phyloP scores from a whole-genome alignment of 495 filamentous ascomycete species.

The Choiromyces venosus region DNA sequence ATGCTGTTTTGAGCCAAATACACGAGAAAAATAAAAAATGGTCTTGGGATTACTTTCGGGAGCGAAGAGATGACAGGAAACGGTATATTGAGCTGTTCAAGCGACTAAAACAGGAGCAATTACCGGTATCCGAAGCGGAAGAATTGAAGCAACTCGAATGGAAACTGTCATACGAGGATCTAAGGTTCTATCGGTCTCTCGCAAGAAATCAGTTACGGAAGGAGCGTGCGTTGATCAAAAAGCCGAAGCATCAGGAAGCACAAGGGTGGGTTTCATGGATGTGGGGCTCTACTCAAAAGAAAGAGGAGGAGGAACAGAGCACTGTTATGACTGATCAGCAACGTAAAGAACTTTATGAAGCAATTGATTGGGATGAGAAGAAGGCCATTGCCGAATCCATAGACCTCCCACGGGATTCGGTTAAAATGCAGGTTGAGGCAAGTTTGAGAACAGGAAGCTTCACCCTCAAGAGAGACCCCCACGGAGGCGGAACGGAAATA shows the following conservation, averaged over 20 bases:
- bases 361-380: conserved; percentile 98
- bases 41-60: conserved; percentile 91
- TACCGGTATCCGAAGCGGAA: conserved; percentile 62
- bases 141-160: conserved; percentile 71
- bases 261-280: conserved; percentile 85
- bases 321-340: conserved; percentile 89
- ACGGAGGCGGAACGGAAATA: conserved; percentile 69
- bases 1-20: conserved; percentile 84
- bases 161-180: conserved; percentile 89
- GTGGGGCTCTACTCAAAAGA: conserved; percentile 63
- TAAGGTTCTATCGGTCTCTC: conserved; percentile 92
- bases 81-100: conserved; percentile 94
- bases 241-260: conserved; percentile 52
- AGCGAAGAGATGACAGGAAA: conserved; percentile 81
- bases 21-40: conserved; percentile 83
- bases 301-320: conserved; percentile 59
- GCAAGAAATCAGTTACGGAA: conserved; percentile 92
- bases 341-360: conserved; percentile 91
- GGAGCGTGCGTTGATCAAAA: conserved; percentile 75
- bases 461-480: conserved; percentile 80
- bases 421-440: conserved; percentile 86
- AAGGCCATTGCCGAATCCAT: conserved; percentile 77
- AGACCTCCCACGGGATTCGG: conserved; percentile 79
- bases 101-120: conserved; percentile 73
- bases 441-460: conserved; percentile 89